Base-by-base conservation (phyloP, 495 filamentous ascomycete species). In the Aspergillus asperescens region DNA sequence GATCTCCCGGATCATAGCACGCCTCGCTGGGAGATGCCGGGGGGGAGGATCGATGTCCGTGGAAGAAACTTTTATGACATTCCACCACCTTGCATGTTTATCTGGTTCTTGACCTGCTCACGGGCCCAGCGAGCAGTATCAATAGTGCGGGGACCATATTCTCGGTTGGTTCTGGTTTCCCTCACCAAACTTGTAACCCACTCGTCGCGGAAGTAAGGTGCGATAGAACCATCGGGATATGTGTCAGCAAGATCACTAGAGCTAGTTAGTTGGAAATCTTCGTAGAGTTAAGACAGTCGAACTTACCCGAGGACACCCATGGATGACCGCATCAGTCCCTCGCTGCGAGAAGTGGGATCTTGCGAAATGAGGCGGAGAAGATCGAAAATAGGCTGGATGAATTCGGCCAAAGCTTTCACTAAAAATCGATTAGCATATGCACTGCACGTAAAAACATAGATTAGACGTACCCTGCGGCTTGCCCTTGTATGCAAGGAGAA, bases 251-350 rank as follows among this genome's bases (percentile, higher is more conserved):
- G 79, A 68, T 98, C 93, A 77, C 92, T 95, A 12, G n/a, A 16
- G 63, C 5, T 20, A 37, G 46, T 77, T 65, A 83, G 75, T 39
- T 25, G 16, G 20, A 29, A 24, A 1, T 13, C 15, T 27, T 13
- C 27, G 50, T 16, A 28, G 20, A 22, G 20, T 48, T 13, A 39
- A 10, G 13, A 56, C 10, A 25, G 28, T 20, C 8, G 49, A 52
- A 70, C 87, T 67, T 80, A 95, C 90, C 90, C 93, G 70, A 97
- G 83, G 27, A 96, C 92, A 68, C 93, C 93, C 89, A 97, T 96
- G 1, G 88, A 78, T 10, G 93, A 86, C 38, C 94, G 80, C 80
- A 97, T 84, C 45, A 98, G 74, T 16, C 87, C 86, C 69, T 98
- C 94, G 58, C 89, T 95, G 52, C 90, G 85, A 41, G 42, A 22